These are phyloP conservation scores for Colletotrichum limetticola DNA, from an alignment of 2,329 filamentous ascomycete genomes.

Conservation along the genomic window DNA sequence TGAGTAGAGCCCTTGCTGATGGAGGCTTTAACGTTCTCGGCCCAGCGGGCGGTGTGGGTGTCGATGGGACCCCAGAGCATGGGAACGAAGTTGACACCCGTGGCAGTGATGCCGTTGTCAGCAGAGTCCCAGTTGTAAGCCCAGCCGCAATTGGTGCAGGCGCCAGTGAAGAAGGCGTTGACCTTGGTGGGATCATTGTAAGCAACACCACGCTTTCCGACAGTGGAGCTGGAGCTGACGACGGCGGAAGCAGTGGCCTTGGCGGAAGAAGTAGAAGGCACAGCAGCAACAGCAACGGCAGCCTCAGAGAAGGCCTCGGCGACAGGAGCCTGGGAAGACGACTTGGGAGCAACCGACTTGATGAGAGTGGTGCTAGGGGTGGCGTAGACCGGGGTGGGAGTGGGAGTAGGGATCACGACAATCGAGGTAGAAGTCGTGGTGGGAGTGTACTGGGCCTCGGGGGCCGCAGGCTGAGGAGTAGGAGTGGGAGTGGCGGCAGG, in stretches of 20 bases:
- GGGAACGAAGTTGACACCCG: constrained; percentile 69
- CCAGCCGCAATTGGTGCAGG: constrained; percentile 62
- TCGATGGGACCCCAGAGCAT: constrained; percentile 69
- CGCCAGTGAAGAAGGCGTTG: constrained; percentile 57
- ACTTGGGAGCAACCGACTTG: constrained; percentile 30
- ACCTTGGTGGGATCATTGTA: constrained; percentile 71
- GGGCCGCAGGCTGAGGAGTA: constrained; percentile 13
- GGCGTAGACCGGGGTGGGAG: constrained; percentile 14
- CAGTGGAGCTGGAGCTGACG: constrained; percentile 35
- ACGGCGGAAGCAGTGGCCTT: constrained; percentile 35
- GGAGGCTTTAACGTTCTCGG: constrained; percentile 58
- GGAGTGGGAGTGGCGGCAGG: constrained; percentile 23
- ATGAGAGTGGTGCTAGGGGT: constrained; percentile 37
- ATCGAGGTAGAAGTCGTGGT: constrained; percentile 31
- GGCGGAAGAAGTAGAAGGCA: constrained; percentile 39
- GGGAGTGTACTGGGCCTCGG: constrained; percentile 18
- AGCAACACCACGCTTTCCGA: constrained; percentile 72
- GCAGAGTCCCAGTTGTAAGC: constrained; percentile 75
- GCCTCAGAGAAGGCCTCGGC: constrained; percentile 11
- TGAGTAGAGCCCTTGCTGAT: constrained; percentile 64
- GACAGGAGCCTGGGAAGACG: constrained; percentile 15
- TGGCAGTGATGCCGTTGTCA: constrained; percentile 51
- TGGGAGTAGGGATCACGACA: constrained; percentile 17
- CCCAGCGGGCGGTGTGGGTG: constrained; percentile 62
- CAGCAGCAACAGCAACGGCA: constrained; percentile 16